Evolutionary conservation across 371 early-diverging fungal species (phyloP).

Genomic region (Conidiobolus incongruus): DNA sequence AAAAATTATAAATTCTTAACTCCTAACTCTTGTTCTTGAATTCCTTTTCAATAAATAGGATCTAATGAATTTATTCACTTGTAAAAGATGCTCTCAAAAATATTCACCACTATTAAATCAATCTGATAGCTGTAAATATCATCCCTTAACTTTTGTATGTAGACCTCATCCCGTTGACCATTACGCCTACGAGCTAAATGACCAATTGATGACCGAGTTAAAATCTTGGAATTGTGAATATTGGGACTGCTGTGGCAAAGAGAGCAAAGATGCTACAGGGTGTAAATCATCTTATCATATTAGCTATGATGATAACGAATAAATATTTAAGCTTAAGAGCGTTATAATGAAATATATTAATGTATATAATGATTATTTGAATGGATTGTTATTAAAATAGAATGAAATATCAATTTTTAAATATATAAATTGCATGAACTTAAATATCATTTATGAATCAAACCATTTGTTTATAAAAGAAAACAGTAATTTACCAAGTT

Average conservation of each 20-base stretch:
- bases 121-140: neutral
- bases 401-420: no score
- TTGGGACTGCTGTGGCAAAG: slow-evolving; percentile 4
- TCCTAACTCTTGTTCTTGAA: no score
- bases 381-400: no score
- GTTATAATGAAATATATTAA: no score
- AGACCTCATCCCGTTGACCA: slow-evolving; percentile 4
- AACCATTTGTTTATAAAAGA: no score
- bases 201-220: neutral
- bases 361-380: no score
- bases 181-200: slow-evolving; percentile 2
- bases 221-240: neutral
- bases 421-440: no score
- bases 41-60: no score
- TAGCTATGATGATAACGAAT: neutral
- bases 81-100: neutral
- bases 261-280: neutral
- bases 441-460: no score
- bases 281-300: neutral
- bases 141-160: neutral
- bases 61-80: neutral
- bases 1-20: no score
- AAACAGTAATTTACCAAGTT: no score
- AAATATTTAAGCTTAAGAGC: no score
- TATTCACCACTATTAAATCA: neutral